phyloP scores from a whole-genome alignment of 306 rosid genomes.

The Medicago arabica region DNA sequence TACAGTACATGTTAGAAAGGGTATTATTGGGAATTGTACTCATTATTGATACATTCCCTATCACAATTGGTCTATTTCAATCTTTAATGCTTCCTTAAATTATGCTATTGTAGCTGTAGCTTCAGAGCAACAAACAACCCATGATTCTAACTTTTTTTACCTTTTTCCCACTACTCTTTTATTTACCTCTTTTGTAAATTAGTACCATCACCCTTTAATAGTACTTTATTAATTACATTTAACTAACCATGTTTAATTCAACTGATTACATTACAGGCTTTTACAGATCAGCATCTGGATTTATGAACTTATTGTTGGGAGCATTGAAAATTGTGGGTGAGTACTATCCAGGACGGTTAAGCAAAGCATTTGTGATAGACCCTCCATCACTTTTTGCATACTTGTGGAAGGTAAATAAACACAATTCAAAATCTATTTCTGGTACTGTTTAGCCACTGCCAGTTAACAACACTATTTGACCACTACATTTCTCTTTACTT shows the following conservation, averaged over 20 bases:
- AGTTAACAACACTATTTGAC: constrained; percentile 11
- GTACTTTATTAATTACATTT: background rate
- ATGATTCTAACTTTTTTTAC: constrained; percentile 52
- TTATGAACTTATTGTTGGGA: constrained; percentile 73
- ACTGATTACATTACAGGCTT: constrained; percentile 63
- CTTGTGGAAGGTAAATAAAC: constrained; percentile 82
- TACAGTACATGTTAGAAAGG: constrained; percentile 34
- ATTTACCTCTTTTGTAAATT: too few species aligned
- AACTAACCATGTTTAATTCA: background rate
- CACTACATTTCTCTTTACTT: background rate
- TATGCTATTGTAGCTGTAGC: constrained; percentile 41
- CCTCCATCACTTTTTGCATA: constrained; percentile 88
- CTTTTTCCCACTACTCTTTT: constrained; percentile 27
- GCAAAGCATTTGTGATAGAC: constrained; percentile 84
- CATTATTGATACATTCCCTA: constrained; percentile 35
- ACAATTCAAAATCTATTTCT: constrained; percentile 40
- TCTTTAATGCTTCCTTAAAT: constrained; percentile 61
- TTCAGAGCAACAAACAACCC: constrained; percentile 39
- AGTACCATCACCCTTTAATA: background rate
- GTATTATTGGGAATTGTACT: constrained; percentile 78
- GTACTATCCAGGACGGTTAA: constrained; percentile 76
- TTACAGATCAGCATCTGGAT: constrained; percentile 90
- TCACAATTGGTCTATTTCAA: constrained; percentile 56
- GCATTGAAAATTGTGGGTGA: constrained; percentile 80
- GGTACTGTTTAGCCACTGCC: constrained; percentile 31